phyloP scores from a whole-genome alignment of 768 basidiomycete genomes.

The Lyophyllum atratum region DNA sequence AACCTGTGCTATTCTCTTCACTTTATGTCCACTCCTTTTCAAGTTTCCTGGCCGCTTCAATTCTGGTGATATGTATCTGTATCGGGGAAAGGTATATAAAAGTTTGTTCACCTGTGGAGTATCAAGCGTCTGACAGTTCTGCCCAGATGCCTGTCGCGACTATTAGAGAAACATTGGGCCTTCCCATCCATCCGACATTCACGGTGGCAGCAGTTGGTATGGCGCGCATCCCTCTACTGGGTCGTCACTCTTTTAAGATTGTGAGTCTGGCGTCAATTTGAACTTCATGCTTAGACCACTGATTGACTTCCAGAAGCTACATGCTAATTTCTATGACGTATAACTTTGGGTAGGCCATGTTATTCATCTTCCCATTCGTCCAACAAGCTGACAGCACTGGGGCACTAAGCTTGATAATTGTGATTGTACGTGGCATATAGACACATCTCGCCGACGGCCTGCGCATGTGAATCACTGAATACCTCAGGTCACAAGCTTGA shows the following conservation, averaged over 20 bases:
- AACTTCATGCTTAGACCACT: neutral
- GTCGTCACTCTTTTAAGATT: conserved; percentile 59
- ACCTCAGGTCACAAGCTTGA: conserved; percentile 54
- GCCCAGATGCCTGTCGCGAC: conserved; percentile 50
- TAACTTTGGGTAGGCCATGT: conserved; percentile 58
- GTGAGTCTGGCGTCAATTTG: conserved; percentile 39
- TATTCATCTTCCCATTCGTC: neutral
- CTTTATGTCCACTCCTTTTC: conserved; percentile 47
- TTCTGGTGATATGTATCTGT: conserved; percentile 51
- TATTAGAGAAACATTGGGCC: conserved; percentile 48
- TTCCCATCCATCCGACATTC: conserved; percentile 44
- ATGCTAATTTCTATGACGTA: conserved; percentile 78
- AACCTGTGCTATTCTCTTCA: conserved; percentile 40
- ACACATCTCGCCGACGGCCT: neutral
- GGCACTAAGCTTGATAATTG: conserved; percentile 44
- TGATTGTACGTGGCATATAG: conserved; percentile 40
- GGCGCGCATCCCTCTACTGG: conserved; percentile 59
- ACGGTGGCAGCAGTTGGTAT: conserved; percentile 46
- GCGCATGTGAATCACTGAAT: neutral
- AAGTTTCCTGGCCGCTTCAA: conserved; percentile 47
- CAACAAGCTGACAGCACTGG: neutral
- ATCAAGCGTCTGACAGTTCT: neutral
- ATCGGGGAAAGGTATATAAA: conserved; percentile 55
- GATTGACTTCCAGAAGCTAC: conserved; percentile 47
- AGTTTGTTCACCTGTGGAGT: neutral